Conservation (phyloP, 192 early-diverging fungal species). For the Backusella tuberculispora region DNA sequence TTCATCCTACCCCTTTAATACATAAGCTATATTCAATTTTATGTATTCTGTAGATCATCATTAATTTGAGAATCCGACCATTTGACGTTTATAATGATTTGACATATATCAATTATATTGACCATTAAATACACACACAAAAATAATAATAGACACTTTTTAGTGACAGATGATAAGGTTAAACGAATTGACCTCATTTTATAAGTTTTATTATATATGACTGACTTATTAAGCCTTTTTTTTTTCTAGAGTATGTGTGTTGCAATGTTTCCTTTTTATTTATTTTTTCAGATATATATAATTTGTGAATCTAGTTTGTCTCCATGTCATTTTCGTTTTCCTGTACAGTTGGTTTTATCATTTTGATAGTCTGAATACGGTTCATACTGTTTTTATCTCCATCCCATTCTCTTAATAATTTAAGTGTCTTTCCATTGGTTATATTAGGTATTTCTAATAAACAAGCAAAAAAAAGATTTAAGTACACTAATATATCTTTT, state of each 20-base stretch:
- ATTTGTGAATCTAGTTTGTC: neutral
- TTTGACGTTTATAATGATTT: too few species aligned
- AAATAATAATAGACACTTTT: too few species aligned
- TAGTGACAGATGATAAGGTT: too few species aligned
- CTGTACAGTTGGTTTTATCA: slow-evolving; percentile 19
- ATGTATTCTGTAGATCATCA: too few species aligned
- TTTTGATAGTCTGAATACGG: slow-evolving; percentile 47
- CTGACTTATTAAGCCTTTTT: neutral
- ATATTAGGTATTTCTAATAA: slow-evolving; percentile 58
- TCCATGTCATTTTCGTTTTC: neutral
- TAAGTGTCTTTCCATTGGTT: slow-evolving; percentile 55
- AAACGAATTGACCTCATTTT: too few species aligned
- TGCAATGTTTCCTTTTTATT: neutral
- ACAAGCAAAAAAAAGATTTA: neutral
- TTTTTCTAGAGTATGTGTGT: neutral
- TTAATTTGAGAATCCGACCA: too few species aligned
- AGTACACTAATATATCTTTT: slow-evolving; percentile 4
- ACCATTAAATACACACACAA: too few species aligned
- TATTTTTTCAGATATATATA: neutral
- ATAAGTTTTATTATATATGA: too few species aligned
- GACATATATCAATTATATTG: too few species aligned
- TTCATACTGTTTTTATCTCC: slow-evolving; percentile 56
- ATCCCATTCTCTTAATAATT: slow-evolving; percentile 54
- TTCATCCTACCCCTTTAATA: neutral
- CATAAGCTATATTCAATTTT: too few species aligned